phyloP scores from a whole-genome alignment of 2,329 filamentous ascomycete species.

The Zasmidium cellare region DNA sequence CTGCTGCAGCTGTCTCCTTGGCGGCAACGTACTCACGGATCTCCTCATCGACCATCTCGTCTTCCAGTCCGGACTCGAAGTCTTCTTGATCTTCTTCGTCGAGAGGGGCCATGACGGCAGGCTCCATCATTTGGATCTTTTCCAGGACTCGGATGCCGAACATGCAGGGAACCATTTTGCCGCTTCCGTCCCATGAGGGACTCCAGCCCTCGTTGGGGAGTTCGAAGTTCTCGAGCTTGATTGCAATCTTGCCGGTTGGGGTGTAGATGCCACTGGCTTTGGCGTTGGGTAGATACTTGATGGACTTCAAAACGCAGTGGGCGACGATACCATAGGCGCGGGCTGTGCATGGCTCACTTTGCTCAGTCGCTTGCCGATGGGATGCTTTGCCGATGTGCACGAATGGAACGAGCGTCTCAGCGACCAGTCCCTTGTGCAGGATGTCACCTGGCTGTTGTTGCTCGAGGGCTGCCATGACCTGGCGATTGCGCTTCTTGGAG shows the following conservation, averaged over 20 bases:
- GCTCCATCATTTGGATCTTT: neutral
- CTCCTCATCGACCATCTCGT: neutral
- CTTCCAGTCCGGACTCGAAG: neutral
- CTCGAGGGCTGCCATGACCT: neutral
- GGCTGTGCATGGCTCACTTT: neutral
- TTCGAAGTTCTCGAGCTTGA: neutral
- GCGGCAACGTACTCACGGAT: neutral
- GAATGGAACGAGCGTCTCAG: neutral
- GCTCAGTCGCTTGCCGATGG: neutral
- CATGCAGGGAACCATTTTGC: neutral
- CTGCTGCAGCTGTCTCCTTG: neutral
- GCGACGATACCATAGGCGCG: neutral
- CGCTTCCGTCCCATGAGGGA: neutral
- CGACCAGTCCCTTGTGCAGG: neutral
- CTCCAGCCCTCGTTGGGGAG: neutral
- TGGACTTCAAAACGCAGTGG: neutral
- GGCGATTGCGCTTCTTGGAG: neutral
- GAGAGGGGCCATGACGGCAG: neutral
- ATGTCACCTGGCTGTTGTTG: neutral
- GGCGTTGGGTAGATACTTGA: neutral
- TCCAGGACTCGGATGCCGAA: neutral
- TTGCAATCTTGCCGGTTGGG: neutral
- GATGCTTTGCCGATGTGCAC: neutral
- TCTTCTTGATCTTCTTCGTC: neutral
- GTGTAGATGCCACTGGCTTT: neutral